phyloP scores from a whole-genome alignment of 2,329 filamentous ascomycete species.

The Cladophialophora bantiana region DNA sequence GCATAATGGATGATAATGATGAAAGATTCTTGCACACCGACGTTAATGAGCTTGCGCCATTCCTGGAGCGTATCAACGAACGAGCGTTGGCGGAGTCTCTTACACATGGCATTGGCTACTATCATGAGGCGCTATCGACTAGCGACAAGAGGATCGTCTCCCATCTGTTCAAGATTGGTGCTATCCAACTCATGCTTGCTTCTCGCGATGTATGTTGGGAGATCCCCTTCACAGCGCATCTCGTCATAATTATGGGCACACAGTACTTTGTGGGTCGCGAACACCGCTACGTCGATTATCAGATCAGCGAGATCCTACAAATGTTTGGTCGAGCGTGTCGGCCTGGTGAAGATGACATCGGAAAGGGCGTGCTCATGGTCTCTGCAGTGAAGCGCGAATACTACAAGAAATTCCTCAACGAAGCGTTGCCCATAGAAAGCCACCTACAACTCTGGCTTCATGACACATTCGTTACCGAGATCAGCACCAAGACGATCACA shows the following conservation, averaged over 20 bases:
- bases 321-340: conserved; percentile 96
- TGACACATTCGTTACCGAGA: conserved; percentile 95
- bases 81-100: conserved; percentile 86
- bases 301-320: conserved; percentile 89
- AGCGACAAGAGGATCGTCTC: conserved; percentile 94
- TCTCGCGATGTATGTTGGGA: conserved; percentile 97
- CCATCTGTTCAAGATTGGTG: conserved; percentile 86
- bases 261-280: conserved; percentile 97
- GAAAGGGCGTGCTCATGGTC: conserved; percentile 94
- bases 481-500: conserved; percentile 93
- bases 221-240: conserved; percentile 82
- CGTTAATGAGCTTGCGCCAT: conserved; percentile 78
- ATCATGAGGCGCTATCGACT: conserved; percentile 87
- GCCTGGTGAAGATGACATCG: conserved; percentile 77
- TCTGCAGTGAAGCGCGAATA: conserved; percentile 94
- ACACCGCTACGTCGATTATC: conserved; percentile 96
- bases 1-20: conserved; percentile 86
- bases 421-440: conserved; percentile 93
- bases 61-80: conserved; percentile 85
- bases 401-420: conserved; percentile 98
- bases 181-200: conserved; percentile 82
- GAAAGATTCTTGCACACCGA: conserved; percentile 91
- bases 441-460: conserved; percentile 90
- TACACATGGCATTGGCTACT: conserved; percentile 94
- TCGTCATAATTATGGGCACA: conserved; percentile 96